Evolutionary conservation across 2,329 filamentous ascomycete species (phyloP).

Genomic region (Aspergillus pseudoglaucus): DNA sequence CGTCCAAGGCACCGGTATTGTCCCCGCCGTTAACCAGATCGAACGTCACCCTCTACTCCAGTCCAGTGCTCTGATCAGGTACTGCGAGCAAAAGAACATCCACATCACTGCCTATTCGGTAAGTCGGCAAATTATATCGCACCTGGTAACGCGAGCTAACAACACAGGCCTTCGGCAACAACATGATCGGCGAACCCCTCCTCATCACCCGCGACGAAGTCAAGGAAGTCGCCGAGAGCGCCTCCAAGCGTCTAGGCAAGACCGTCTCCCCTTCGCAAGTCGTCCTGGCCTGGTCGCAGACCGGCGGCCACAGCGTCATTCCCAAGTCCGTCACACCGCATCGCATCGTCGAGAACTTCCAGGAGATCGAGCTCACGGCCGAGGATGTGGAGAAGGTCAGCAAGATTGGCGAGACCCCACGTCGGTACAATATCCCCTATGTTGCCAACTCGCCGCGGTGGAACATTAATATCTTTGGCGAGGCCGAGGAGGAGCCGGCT

Average conservation of each 20-base stretch:
- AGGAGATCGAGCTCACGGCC: conserved; percentile 34
- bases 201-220: conserved; percentile 58
- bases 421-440: conserved; percentile 33
- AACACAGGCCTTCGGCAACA: conserved; percentile 50
- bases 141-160: neutral
- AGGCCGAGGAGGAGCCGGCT: conserved; percentile 48
- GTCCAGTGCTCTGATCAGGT: conserved; percentile 51
- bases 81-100: conserved; percentile 53
- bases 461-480: conserved; percentile 52
- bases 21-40: conserved; percentile 62
- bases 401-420: conserved; percentile 25
- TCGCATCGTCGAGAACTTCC: conserved; percentile 39
- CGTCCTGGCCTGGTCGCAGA: conserved; percentile 36
- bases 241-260: conserved; percentile 27
- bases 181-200: conserved; percentile 55
- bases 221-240: conserved; percentile 58
- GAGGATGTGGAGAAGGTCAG: conserved; percentile 33
- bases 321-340: conserved; percentile 39
- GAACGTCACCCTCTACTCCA: conserved; percentile 65
- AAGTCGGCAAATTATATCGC: conserved; percentile 5
- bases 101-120: conserved; percentile 58
- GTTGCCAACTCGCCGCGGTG: conserved; percentile 45
- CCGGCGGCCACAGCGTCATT: conserved; percentile 35
- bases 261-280: conserved; percentile 32
- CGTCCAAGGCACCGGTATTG: conserved; percentile 49